These are phyloP conservation scores for Aspergillus incahuasiensis DNA, from an alignment of 495 filamentous ascomycete species.

Conservation along the genomic window DNA sequence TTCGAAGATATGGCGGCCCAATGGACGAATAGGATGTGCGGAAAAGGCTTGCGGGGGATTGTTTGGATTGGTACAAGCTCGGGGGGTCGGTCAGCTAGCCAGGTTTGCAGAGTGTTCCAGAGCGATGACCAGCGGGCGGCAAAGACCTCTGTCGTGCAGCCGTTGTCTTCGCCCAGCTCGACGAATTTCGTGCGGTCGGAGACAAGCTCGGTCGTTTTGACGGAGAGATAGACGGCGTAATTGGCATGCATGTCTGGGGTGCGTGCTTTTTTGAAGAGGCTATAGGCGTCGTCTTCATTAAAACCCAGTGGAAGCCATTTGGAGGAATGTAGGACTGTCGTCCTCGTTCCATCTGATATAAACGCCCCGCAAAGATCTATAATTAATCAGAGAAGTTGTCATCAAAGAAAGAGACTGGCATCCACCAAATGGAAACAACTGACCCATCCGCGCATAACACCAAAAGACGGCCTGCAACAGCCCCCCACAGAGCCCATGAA, in stretches of 20 bases:
- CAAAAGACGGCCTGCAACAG: conserved; percentile 44
- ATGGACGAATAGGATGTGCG: conserved; percentile 40
- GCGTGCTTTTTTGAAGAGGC: conserved; percentile 24
- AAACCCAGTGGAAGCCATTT: conserved; percentile 37
- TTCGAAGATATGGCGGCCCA: conserved; percentile 48
- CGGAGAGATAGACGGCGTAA: conserved; percentile 44
- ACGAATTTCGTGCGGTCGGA: conserved; percentile 35
- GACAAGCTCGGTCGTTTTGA: conserved; percentile 38
- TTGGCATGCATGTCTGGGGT: conserved; percentile 42
- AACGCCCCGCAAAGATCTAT: conserved; percentile 44
- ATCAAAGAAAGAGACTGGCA: neutral
- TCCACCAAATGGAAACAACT: neutral
- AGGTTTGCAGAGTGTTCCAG: conserved; percentile 41
- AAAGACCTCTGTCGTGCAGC: conserved; percentile 24
- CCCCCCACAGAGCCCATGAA: conserved; percentile 39
- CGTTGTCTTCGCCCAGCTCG: conserved; percentile 31
- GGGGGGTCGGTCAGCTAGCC: conserved; percentile 34
- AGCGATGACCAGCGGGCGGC: conserved; percentile 31
- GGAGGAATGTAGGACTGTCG: conserved; percentile 34
- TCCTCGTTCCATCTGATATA: conserved; percentile 42
- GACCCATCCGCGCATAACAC: conserved; percentile 48
- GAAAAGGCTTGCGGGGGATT: conserved; percentile 33
- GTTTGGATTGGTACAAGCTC: conserved; percentile 38
- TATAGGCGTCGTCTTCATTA: conserved; percentile 26
- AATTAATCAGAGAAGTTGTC: neutral